Evolutionary conservation across 768 basidiomycete genomes (phyloP).

Genomic region (Paxillus rubicundulus): DNA sequence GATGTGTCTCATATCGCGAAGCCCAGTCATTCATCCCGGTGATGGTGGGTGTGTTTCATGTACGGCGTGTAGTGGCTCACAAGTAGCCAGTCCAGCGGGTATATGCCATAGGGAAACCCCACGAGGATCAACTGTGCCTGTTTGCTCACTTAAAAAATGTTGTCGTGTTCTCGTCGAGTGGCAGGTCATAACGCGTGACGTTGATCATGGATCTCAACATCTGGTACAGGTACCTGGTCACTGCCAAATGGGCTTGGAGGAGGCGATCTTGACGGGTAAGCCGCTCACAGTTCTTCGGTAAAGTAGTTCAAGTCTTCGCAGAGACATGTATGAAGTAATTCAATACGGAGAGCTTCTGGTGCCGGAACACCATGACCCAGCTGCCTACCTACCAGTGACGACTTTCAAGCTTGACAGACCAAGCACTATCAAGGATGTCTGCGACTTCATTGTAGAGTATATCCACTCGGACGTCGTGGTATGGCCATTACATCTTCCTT

Average conservation of each 20-base stretch:
- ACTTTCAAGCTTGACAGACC: slow-evolving; percentile 42
- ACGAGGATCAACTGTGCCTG: slow-evolving; percentile 49
- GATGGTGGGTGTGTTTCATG: slow-evolving; percentile 46
- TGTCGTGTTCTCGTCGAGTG: slow-evolving; percentile 65
- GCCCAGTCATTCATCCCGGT: slow-evolving; percentile 74
- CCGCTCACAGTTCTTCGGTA: not conserved
- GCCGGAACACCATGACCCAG: slow-evolving; percentile 46
- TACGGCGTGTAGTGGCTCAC: not conserved
- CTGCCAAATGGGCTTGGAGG: slow-evolving; percentile 69
- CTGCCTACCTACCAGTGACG: slow-evolving; percentile 43
- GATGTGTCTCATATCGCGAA: slow-evolving; percentile 60
- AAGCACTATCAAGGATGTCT: slow-evolving; percentile 66
- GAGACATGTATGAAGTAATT: slow-evolving; percentile 67
- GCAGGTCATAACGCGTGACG: slow-evolving; percentile 32
- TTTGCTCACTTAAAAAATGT: slow-evolving; percentile 66
- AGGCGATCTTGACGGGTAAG: slow-evolving; percentile 79
- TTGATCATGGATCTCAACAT: not conserved
- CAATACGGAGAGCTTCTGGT: slow-evolving; percentile 55
- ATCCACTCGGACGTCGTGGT: slow-evolving; percentile 82
- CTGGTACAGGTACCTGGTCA: slow-evolving; percentile 50
- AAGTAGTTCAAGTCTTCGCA: slow-evolving; percentile 21
- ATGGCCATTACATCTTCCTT: slow-evolving; percentile 12
- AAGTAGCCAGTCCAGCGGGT: slow-evolving; percentile 59
- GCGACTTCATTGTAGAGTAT: slow-evolving; percentile 80
- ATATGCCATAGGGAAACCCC: slow-evolving; percentile 68